Base-by-base conservation (phyloP, 176 grass and related monocot species). In the Carex parvula region DNA sequence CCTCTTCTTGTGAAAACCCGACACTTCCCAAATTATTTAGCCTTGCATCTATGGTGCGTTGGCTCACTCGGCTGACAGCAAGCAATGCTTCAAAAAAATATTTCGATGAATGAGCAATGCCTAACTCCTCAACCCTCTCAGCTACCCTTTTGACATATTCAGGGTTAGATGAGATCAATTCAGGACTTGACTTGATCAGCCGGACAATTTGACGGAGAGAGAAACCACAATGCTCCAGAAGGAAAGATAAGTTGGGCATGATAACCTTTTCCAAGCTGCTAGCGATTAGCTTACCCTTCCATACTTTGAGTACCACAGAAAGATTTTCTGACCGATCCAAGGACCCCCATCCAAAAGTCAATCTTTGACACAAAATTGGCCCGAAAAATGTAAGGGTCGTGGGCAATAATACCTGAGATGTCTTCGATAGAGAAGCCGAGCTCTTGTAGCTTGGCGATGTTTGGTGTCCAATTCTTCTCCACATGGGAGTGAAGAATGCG, bases 11-110 rank as follows among this genome's bases (percentile, higher is more conserved):
- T 3, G 82, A 85, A 82, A 79, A 85, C 16, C 90, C 85, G 0
- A 89, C 42, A 32, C 2, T 89, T 81, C 37, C 84, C 56, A 92
- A 77, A 9, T 87, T 9, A 17, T 89, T 58, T 1, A 89, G 10
- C 79, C 63, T 89, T 0, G 88, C 29, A 24, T 84, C 55, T 9
- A 87, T 16, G 5, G 12, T 90, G 64, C 83, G 24, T 39, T 78
- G 44, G 1, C 35, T 81, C 26, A 24, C 12, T 16, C 0, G 0
- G 10, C 46, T 10, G 0, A 67, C 24, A 0, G 8, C 9, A 0
- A 4, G 8, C 14, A 92, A 60, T 4, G 91, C 83, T 0, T 44
- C 6, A 7, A 6, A 3, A 76, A 88, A 88, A 14, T 41, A 0
- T 7, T 10, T 5, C 0, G 88, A 90, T 21, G 71, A 60, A 0